Evolutionary conservation across 2,329 filamentous ascomycete species (phyloP), one percentile per base, ranked within the genome.

Genomic region (Penicillium brevicompactum): DNA sequence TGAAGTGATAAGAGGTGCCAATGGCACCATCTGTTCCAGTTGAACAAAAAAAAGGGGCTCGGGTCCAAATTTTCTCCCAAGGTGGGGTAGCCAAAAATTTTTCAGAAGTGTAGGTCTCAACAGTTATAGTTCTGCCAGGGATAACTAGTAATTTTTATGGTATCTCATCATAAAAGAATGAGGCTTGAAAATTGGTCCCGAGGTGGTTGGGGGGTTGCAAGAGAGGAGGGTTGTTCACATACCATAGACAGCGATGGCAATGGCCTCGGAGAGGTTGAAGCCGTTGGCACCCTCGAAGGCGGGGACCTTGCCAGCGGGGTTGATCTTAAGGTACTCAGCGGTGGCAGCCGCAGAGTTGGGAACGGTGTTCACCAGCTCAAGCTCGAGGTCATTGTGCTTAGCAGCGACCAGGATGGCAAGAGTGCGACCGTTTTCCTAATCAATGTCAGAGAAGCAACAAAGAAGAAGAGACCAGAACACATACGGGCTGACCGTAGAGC

Each of bases 191-290:
- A 43, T 49, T 41, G 49, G 48, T 47, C 16, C 32, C 30, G 45
- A 46, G 27, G 42, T 16, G 30, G 44, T 41, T 40, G 13, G 52
- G 50, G 18, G 2, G 18, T 18, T 48, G 42, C 47, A 42, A 51
- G 47, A 27, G 51, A 48, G 31, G 53, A 38, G 55, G 47, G 48
- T 58, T 55, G 48, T 51, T 63, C 65, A 91, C 93, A 72, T 90
- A 99, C 94, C 81, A 84, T 97, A 99, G 83, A 99, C 90, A 75
- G 92, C 91, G 73, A 99, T 93, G 78, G 94, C 94, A 71, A 97
- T 92, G 79, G 78, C 84, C 87, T 99, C 94, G 63, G 85, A 88
- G 69, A 99, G 86, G 70, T 86, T 82, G 80, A 90, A 97, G 78
- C 92, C 93, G 80, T 99, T 94, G 73, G 87, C 83, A 75, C 92